Base-by-base conservation (phyloP, 768 basidiomycete genomes). In the Phylloporus sp. region DNA sequence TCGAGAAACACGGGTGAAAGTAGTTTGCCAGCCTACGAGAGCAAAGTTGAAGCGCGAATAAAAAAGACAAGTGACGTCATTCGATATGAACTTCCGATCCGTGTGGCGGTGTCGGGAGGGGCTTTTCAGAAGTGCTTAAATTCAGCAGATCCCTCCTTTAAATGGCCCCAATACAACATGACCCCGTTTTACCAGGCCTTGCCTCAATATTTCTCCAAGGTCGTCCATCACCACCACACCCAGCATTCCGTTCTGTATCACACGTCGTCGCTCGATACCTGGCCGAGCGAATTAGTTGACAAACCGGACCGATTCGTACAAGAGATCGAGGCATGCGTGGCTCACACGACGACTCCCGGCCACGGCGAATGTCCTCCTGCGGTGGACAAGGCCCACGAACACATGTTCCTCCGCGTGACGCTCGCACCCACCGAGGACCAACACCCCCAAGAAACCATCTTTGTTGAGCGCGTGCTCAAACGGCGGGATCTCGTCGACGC, bases 401-500 rank as follows among this genome's bases (percentile, higher is more conserved):
- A 54, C 10, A 41, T 42, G 2, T 48, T 54, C 9, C 39, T 54
- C 17, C 51, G 53, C 1, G 28, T 49, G 5, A 54, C 43, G 1
- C 15, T 54, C 23, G 38, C 46, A 8, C 31, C 53, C 4, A 26
- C 38, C 20, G 26, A 40, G 11, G 45, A 26, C 15, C 51, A n/a
- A n/a, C n/a, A 53, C 8, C 42, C 38, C 2, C 21, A 33, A 17
- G 52, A 44, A 15, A 42, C 32, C 20, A 32, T 54, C 4, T 54
- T 53, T 10, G 18, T 54, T 17, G 52, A 54, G 35, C 51, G 52
- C 2, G 46, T 48, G 18, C 39, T 54, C 31, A 13, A 13, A 5
- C 34, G 48, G 18, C 32, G 37, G 5, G 39, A 36, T 4, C 31
- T 8, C 5, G 18, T 1, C 4, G 4, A 26, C 1, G 18, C 21